phyloP scores from a whole-genome alignment of 257 asterid species.

The Perilla frutescens region DNA sequence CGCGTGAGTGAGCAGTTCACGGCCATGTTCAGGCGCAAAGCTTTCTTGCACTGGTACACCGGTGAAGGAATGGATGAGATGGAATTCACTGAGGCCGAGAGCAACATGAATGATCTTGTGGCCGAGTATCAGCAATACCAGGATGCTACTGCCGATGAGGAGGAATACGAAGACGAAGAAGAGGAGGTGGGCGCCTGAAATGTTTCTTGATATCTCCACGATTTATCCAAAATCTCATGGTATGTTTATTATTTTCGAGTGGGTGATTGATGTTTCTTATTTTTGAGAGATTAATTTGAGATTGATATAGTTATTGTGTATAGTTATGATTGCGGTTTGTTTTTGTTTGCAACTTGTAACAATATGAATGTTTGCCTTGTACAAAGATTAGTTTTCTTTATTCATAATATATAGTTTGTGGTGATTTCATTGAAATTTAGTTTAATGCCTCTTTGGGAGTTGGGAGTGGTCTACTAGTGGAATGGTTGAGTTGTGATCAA shows the following conservation, averaged over 20 bases:
- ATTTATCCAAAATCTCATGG: background rate
- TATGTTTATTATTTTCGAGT: constrained; percentile 8
- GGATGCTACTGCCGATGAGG: constrained; percentile 48
- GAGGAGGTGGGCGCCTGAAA: constrained; percentile 30
- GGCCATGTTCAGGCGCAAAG: constrained; percentile 53
- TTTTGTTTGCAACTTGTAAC: constrained; percentile 27
- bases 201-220: background rate
- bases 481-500: too few relatives aligned
- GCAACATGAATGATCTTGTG: constrained; percentile 51
- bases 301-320: constrained; percentile 14
- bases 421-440: background rate
- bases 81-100: constrained; percentile 53
- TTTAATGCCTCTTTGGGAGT: too few relatives aligned
- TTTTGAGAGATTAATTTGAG: constrained; percentile 17
- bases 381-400: constrained; percentile 1
- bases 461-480: too few relatives aligned
- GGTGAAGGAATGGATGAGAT: constrained; percentile 54
- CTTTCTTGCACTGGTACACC: constrained; percentile 52
- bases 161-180: constrained; percentile 42
- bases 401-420: background rate
- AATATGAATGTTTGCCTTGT: constrained; percentile 26
- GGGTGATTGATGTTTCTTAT: constrained; percentile 27
- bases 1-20: constrained; percentile 56
- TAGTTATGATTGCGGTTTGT: constrained; percentile 7
- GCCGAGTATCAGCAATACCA: constrained; percentile 54